Evolutionary conservation across 169 alveolate species (phyloP), one percentile per base, ranked within the genome.

Genomic region (Babesia gibsoni): DNA sequence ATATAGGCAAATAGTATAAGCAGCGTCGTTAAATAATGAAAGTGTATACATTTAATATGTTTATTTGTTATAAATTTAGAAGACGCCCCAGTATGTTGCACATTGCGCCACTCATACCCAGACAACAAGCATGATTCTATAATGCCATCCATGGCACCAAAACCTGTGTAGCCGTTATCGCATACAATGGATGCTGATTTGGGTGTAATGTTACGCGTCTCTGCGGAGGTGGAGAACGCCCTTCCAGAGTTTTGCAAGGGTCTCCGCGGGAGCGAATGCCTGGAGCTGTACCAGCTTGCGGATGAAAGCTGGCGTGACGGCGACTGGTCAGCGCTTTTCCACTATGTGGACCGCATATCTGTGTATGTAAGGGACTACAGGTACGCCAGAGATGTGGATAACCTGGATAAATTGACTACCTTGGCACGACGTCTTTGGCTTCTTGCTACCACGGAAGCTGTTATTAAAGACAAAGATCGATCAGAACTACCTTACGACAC

Each of bases 361-460:
- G 69, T 67, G 22, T 53, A 67, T 37, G 39, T 74, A 6, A 23
- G 42, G 16, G 73, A 58, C 49, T 73, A 77, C 29, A 67, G 29
- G 37, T 35, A 49, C 33, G 52, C 52, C 16, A n/a, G 23, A 41
- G 64, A 57, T 3, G 49, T 7, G 14, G 61, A 50, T 37, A 29
- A 49, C 42, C 12, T 67, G 12, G 80, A 77, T 18, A 32, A 29
- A 10, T 0, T 77, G 41, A 48, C 53, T 27, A 64, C 41, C 8
- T 16, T 54, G 41, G 79, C 69, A 8, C 70, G 58, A 20, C 43
- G 73, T 35, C 33, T 77, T 12, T 77, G 86, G 86, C 37, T 67
- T 2, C 6, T 77, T 22, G 61, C 75, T 9, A 57, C 68, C 43
- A 42, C 56, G 32, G 73, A 65, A 37, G 50, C 33, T 25, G 22